Base-by-base conservation (phyloP, 2,329 filamentous ascomycete species). In the Scortechinia acanthostroma region DNA sequence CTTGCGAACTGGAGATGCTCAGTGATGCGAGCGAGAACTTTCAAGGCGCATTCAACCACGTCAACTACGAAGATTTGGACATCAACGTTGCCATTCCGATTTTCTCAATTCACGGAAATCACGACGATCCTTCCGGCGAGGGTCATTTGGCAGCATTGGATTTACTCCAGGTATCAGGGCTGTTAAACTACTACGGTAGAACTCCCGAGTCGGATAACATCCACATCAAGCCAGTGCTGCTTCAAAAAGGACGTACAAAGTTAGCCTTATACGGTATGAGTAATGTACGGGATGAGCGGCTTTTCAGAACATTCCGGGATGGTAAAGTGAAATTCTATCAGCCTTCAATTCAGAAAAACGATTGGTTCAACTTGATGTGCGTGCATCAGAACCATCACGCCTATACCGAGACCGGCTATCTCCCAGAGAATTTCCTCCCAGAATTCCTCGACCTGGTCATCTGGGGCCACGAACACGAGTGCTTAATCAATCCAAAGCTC, bases 401-500 rank as follows among this genome's bases (percentile, higher is more conserved):
- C 0, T 86, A 96, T 57, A 95, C 88, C 0, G 80, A 91, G 16
- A 97, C 91, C 0, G 85, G 88, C n/a, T 97, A 95, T 57, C 74
- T 98, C 0, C 91, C 94, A 0, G 94, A 98, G 57, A 89, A 86
- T 54, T 93, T 96, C 55, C 71, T 98, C 0, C 94, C 93, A 0
- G 83, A 89, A 16, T 97, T 94, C 68, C 70, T 98, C 50, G 86
- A 98, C 57, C 73, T 98, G 3, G 80, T 98, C 0, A 77, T 98
- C 43, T 98, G 93, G 93, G 93, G 93, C 2, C 93, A 98, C 56
- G 93, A 98, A 63, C 93, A 98, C 58, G 91, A 98, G 61, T 98
- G 93, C 58, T 62, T 91, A 4, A 95, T 98, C 51, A 83, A 95
- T 40, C 93, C 93, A 0, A 69, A 71, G 1, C 72, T 81, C 42